Evolutionary conservation across 148 eudicot genomes (phyloP), one percentile per base, ranked within the genome.

Genomic region (Tetragonia tetragonoides): DNA sequence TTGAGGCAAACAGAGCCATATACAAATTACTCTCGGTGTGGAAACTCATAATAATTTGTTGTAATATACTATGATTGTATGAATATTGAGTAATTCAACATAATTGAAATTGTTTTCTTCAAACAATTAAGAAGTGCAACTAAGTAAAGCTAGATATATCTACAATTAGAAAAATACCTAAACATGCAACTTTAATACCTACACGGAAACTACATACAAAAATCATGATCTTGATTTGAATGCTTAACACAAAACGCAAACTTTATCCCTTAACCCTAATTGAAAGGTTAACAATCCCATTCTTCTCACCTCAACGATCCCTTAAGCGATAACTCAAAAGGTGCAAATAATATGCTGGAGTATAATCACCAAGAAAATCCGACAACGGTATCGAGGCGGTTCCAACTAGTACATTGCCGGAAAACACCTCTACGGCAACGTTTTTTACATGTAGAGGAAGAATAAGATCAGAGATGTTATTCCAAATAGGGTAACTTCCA

Each of bases 271-370:
- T 73, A 81, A 77, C 80, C 80, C 84, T 81, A 77, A 73, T 54
- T 3, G 84, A 73, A 11, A 81, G 70, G 46, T 81, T 77, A 49
- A 77, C 57, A 10, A 81, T 77, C 17, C 81, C 84, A 68, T 73
- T 73, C 28, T 6, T 17, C 34, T 49, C 2, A 4, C 71, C 70
- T 28, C 44, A 68, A 56, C 66, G 77, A 66, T 81, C 84, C 59
- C 76, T 70, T 47, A 81, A 70, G 3, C 83, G 76, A 72, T 81
- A 81, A 64, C 80, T 64, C 67, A 81, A 72, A 9, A 81, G 5
- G 39, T 76, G 83, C 67, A 81, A 54, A 71, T 21, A 53, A 64
- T 59, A 17, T 1, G 66, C n/a, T 18, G 80, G 73, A 3, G 56
- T 57, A 56, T 81, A 76, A 66, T 64, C 80, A 10, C 28, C 77